A percentile compares a stretch with the other conserved stretches of the same genome.
phyloP scores from a whole-genome alignment of 2,329 filamentous ascomycete genomes.

The Raffaelea albimanens region DNA sequence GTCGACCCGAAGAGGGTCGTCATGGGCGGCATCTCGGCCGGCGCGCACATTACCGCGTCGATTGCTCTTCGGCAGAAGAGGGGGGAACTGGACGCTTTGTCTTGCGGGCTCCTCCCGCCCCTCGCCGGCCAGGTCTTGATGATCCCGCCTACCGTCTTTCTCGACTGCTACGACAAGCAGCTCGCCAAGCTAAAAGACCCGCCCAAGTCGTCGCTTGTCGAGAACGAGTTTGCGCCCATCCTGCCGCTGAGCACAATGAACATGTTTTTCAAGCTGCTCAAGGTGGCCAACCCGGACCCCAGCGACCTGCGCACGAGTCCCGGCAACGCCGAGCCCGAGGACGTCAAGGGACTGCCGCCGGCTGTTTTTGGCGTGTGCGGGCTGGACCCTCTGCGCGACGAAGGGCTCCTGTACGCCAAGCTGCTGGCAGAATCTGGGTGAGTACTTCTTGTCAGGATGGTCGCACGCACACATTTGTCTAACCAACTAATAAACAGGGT shows the following conservation, averaged over 20 bases:
- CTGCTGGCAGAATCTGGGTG: conserved; percentile 5
- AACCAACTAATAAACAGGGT: conserved; percentile 17
- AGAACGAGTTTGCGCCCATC: conserved; percentile 31
- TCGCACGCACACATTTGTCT: neutral
- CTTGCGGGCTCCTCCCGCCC: conserved; percentile 22
- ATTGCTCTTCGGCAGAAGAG: conserved; percentile 7
- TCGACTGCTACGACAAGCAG: conserved; percentile 9
- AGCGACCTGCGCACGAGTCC: conserved; percentile 29
- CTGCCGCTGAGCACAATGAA: conserved; percentile 28
- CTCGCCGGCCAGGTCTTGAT: conserved; percentile 30
- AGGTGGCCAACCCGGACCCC: conserved; percentile 15
- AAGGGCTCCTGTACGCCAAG: conserved; percentile 11
- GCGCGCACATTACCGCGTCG: conserved; percentile 13
- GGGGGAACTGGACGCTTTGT: conserved; percentile 27
- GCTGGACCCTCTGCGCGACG: conserved; percentile 10
- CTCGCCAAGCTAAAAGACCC: conserved; percentile 30
- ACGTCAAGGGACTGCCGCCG: conserved; percentile 24
- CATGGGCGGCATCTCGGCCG: conserved; percentile 28
- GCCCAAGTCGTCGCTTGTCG: conserved; percentile 25
- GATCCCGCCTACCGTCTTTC: conserved; percentile 20
- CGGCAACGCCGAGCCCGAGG: conserved; percentile 19
- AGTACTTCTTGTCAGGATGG: conserved; percentile 6
- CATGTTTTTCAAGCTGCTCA: conserved; percentile 21
- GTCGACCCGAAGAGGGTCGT: conserved; percentile 24
- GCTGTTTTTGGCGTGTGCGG: conserved; percentile 9